A percentile compares a stretch with the other conserved stretches of the same genome.
phyloP scores from a whole-genome alignment of 345 rosid genomes.

The Lumnitzera racemosa region DNA sequence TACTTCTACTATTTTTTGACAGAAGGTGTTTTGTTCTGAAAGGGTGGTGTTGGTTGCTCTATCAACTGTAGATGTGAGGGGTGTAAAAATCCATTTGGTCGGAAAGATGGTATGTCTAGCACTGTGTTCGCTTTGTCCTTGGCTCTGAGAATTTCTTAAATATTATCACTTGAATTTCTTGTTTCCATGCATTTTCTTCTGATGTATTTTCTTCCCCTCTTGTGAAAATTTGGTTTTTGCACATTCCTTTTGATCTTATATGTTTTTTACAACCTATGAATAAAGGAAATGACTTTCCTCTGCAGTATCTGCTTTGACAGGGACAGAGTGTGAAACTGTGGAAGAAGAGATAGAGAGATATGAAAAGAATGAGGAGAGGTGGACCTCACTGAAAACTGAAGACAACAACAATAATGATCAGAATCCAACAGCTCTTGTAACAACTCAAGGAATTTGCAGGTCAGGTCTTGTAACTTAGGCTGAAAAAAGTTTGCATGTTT shows the following conservation, averaged over 20 bases:
- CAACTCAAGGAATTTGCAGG: constrained; percentile 77
- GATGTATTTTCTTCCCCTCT: background rate
- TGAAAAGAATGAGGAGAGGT: constrained; percentile 31
- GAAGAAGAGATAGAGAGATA: constrained; percentile 52
- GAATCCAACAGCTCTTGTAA: constrained; percentile 44
- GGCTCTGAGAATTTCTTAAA: background rate
- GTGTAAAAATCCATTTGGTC: constrained; percentile 85
- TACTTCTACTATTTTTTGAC: background rate
- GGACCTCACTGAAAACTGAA: constrained; percentile 30
- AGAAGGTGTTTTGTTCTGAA: constrained; percentile 6
- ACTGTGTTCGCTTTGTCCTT: background rate
- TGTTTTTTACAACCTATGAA: background rate
- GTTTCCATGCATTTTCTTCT: background rate
- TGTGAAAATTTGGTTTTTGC: background rate
- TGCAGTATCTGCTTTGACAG: constrained; percentile 51
- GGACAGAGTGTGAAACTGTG: constrained; percentile 39
- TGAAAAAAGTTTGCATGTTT: background rate
- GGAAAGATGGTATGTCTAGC: constrained; percentile 70
- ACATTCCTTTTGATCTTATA: too few relatives aligned
- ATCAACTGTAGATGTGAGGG: constrained; percentile 96
- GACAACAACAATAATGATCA: constrained; percentile 46
- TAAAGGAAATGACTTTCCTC: background rate
- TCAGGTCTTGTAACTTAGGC: constrained; percentile 10
- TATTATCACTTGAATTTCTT: background rate
- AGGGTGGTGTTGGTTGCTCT: constrained; percentile 99